phyloP scores from a whole-genome alignment of 176 grass and related monocot species.

The barley (Hordeum vulgare) region MorexV3_pseudomolecules_assembly NC_058521.1:499941208-499941707 shows the following conservation, averaged over 20 bases:
- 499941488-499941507: too few species aligned
- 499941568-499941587: too few species aligned
- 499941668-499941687: too few species aligned
- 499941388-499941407: not conserved
- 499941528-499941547: too few species aligned
- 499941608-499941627: too few species aligned
- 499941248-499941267: slow-evolving; percentile 5
- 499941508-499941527: too few species aligned
- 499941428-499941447: not conserved
- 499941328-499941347: slow-evolving; percentile 9
- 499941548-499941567: too few species aligned
- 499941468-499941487: too few species aligned
- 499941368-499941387: not conserved
- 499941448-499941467: not conserved
- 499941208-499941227: not conserved
- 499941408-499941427: not conserved
- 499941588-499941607: too few species aligned
- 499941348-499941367: slow-evolving; percentile 23
- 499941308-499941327: slow-evolving; percentile 28
- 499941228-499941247: not conserved
- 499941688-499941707: too few species aligned
- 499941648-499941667: too few species aligned
- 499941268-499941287: not conserved
- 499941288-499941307: slow-evolving; percentile 6
- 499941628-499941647: too few species aligned